A percentile compares a stretch with the other conserved stretches of the same genome.
Conservation (phyloP, 2,329 filamentous ascomycete genomes). For the Penicillium sp. region DNA sequence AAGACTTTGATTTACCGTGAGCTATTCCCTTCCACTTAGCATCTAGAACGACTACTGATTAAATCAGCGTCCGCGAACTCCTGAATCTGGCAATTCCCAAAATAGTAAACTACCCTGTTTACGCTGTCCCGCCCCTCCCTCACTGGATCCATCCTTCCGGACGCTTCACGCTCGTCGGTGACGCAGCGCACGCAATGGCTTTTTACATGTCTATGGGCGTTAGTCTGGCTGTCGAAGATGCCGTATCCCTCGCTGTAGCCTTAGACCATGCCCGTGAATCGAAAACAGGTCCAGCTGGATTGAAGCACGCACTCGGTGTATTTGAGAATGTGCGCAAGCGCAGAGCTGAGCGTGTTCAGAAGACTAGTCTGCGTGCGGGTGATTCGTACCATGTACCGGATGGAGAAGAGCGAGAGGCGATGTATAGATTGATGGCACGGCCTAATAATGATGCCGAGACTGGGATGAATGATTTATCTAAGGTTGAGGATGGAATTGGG, state of each 20-base stretch:
- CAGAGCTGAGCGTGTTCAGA: background rate
- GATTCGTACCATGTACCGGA: background rate
- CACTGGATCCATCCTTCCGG: background rate
- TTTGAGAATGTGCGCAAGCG: background rate
- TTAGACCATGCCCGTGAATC: background rate
- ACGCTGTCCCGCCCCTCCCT: background rate
- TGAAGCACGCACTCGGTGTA: background rate
- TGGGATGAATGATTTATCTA: background rate
- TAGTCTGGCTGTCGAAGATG: background rate
- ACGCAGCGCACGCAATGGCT: background rate
- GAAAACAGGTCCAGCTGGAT: too few relatives aligned
- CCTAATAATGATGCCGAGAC: background rate
- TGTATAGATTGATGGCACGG: background rate
- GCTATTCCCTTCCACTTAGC: background rate
- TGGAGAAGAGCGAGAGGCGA: background rate
- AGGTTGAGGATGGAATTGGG: background rate
- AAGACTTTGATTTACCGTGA: background rate
- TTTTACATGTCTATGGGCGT: background rate
- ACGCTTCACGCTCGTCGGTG: background rate
- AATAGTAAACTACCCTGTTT: background rate
- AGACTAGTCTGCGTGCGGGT: background rate
- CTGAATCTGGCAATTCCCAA: background rate
- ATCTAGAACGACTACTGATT: too few relatives aligned
- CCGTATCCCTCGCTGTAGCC: background rate
- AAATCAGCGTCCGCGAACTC: background rate